A percentile compares a stretch with the other conserved stretches of the same genome.
Evolutionary conservation across 2,329 filamentous ascomycete genomes (phyloP).

Genomic region (Emmonsia crescens): DNA sequence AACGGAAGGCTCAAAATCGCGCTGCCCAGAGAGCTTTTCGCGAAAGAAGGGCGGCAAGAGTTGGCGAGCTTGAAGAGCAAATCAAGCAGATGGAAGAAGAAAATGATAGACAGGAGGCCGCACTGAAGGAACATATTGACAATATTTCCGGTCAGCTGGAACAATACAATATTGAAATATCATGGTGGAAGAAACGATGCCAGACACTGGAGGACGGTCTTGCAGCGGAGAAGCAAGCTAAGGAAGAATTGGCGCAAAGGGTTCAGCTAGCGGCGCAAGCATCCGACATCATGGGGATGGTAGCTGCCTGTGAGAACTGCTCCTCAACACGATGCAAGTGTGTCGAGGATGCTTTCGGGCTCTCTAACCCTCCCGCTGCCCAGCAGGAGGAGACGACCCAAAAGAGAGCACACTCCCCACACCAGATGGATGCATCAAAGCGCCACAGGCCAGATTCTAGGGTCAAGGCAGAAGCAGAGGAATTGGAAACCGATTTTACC

Average conservation of each 20-base stretch:
- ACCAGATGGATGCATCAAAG: constrained; percentile 35
- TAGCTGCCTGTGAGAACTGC: constrained; percentile 56
- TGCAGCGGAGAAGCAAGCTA: constrained; percentile 32
- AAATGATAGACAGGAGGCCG: constrained; percentile 34
- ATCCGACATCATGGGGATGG: constrained; percentile 26
- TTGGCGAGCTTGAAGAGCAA: constrained; percentile 54
- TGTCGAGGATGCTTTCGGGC: constrained; percentile 44
- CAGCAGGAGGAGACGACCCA: constrained; percentile 21
- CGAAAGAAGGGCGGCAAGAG: constrained; percentile 82
- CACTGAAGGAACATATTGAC: constrained; percentile 45
- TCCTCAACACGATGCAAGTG: constrained; percentile 53
- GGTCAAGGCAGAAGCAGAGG: constrained; percentile 36
- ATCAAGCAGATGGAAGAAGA: constrained; percentile 39
- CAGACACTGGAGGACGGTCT: constrained; percentile 53
- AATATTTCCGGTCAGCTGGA: constrained; percentile 56
- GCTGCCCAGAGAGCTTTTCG: constrained; percentile 88
- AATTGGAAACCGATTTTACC: constrained; percentile 66
- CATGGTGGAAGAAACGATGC: constrained; percentile 43
- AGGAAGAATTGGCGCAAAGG: constrained; percentile 32
- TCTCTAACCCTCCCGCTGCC: constrained; percentile 29
- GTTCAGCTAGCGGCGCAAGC: constrained; percentile 20
- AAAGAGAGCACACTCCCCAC: constrained; percentile 28
- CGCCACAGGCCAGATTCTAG: constrained; percentile 42
- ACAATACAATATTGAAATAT: constrained; percentile 46
- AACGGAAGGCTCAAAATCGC: constrained; percentile 79